Evolutionary conservation across 164 flowering plant genomes (phyloP).

Genomic region (Houttuynia cordata): DNA sequence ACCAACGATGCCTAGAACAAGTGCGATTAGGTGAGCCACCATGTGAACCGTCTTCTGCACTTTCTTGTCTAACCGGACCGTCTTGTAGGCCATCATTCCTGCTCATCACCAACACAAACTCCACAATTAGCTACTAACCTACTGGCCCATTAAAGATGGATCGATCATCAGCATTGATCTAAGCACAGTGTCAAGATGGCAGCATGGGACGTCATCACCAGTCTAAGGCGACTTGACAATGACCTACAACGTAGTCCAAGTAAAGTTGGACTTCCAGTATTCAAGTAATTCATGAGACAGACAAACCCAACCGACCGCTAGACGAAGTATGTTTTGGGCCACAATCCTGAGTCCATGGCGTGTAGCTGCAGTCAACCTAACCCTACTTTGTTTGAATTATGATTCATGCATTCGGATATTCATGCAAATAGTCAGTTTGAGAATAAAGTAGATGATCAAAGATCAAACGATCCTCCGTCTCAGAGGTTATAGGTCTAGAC

Average conservation of each 20-base stretch:
- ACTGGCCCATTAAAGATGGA: background rate
- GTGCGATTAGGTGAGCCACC: slow-evolving; percentile 31
- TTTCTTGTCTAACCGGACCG: slow-evolving; percentile 17
- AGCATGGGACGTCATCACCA: no score
- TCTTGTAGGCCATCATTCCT: slow-evolving; percentile 74
- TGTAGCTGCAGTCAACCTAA: background rate
- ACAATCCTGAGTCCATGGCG: background rate
- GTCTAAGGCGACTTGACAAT: no score
- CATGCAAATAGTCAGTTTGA: no score
- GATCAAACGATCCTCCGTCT: no score
- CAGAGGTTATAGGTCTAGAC: no score
- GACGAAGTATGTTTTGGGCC: background rate
- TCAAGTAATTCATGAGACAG: no score
- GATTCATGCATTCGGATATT: no score
- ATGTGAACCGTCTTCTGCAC: slow-evolving; percentile 40
- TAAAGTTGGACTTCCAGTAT: no score
- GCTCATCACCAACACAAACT: background rate
- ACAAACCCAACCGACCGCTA: no score
- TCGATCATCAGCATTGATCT: background rate
- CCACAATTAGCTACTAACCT: background rate
- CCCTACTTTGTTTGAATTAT: no score
- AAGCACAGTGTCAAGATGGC: background rate
- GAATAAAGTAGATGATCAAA: no score
- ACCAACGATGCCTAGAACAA: slow-evolving; percentile 45
- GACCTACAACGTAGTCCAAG: no score